Evolutionary conservation across 2,329 filamentous ascomycete genomes (phyloP), one percentile per base, ranked within the genome.

Genomic region (Dactylella cylindrospora): DNA sequence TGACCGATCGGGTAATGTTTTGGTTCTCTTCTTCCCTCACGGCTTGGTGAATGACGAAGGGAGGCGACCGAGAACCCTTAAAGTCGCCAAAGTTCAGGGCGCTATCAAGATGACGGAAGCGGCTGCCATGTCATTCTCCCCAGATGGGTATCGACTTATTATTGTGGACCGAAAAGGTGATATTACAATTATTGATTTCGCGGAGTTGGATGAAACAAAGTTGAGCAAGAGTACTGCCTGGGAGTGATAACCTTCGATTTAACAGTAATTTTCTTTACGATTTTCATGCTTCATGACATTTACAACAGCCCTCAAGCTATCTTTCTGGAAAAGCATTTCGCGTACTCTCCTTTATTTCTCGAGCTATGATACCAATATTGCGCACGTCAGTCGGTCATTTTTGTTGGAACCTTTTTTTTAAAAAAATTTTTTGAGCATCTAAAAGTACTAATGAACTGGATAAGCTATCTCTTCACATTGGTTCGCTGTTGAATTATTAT

Each of bases 61-160:
- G 8, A 44, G 59, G 32, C 53, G 59, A 29, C 59, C 59, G 20
- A 46, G 59, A 23, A 51, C 45, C 26, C 33, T 64, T 12, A 64
- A 64, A 22, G 59, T 64, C 9, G 59, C 44, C 19, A 64, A 57
- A 45, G 59, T 64, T 9, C 59, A 64, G n/a, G 51, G 59, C 3
- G 59, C 59, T 6, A 64, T 57, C 20, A 64, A 64, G 26, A 64
- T 64, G 59, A 52, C 20, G 10, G 59, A 64, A 26, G 59, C 59
- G 10, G 59, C 59, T 7, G 55, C 59, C 5, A 52, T 64, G 40
- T 45, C 39, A 10, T 64, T 57, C 28, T 55, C 59, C 2, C 59
- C 59, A 7, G 59, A 64, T 26, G 59, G 59, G 9, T 57, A 64
- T 22, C 28, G 59, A 17, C 35, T 64, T 29, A 52, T 64, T n/a